Evolutionary conservation across 305 asterid species (phyloP), one percentile per base, ranked within the genome.

Genomic region (Euphrasia arctica): DNA sequence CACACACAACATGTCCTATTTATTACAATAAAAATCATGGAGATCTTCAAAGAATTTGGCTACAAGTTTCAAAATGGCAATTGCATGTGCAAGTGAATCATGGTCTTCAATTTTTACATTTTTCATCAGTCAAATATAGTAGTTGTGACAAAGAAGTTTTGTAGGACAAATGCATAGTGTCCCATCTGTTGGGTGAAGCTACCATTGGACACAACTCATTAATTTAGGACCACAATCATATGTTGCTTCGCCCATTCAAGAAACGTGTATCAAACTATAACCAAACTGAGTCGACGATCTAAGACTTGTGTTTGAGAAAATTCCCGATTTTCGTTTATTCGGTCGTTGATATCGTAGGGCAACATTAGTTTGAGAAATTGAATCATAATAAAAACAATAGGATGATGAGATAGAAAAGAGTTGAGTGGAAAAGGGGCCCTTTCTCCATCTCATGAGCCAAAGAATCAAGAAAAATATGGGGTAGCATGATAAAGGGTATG

Each of bases 381-480:
- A 5, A n/a, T 47, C 1, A 0, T 3, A n/a, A 47, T 18, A 18
- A 18, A 47, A 47, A 11, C 36, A 36, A 58, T 0, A 31, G 31
- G 68, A 59, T 59, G 41, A 39, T 42, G 67, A 78, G 62, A 78
- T 62, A 70, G 60, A 61, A 71, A 70, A 68, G 48, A 58, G 56
- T 50, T 77, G 67, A 47, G 75, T 61, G 71, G 71, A 68, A 73
- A 61, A 71, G 62, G 77, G 74, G 6, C 66, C 81, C 78, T 49
- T 50, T 74, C 68, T 22, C 63, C 57, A 77, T 50, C 25, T 50
- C 25, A 50, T 50, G 55, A 50, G 10, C 55, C 55, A 47, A 47
- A 47, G 18, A 47, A 13, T 50, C 10, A 4, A 4, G 10, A 50
- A 50, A 71, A 75, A 71, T 72, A 73, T 73, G 81, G 71, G 60